Conservation (phyloP, 2,329 filamentous ascomycete species). For the Cercospora berteroae region DNA sequence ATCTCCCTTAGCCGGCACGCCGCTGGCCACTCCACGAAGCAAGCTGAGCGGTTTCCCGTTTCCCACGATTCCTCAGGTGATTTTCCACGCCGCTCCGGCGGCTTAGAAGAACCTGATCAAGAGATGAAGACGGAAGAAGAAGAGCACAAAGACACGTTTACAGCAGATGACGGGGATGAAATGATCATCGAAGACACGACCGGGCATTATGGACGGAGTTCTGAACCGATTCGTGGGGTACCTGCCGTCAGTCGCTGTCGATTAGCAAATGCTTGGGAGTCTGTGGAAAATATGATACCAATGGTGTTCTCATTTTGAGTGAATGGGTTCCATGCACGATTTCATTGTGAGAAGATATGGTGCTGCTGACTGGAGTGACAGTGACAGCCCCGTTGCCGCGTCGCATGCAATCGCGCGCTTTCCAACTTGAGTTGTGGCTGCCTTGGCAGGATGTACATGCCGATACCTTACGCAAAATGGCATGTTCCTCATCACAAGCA, state of each 20-base stretch:
- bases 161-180: slow-evolving; percentile 2
- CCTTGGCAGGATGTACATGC: too few relatives aligned
- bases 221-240: neutral
- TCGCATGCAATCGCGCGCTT: neutral
- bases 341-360: neutral
- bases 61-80: slow-evolving; percentile 3
- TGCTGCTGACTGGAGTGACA: neutral
- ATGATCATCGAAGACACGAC: slow-evolving; percentile 6
- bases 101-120: neutral
- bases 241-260: neutral
- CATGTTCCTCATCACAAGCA: too few relatives aligned
- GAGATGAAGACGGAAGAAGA: neutral
- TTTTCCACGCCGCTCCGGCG: slow-evolving; percentile 1
- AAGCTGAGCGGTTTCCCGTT: slow-evolving; percentile 8
- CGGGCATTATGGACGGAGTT: slow-evolving; percentile 1
- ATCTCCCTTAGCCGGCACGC: slow-evolving; percentile 1
- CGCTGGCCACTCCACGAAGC: slow-evolving; percentile 9
- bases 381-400: neutral
- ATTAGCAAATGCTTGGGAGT: slow-evolving; percentile 1
- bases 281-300: slow-evolving; percentile 8
- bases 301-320: neutral
- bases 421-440: neutral
- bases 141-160: slow-evolving; percentile 1
- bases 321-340: neutral
- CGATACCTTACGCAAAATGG: too few relatives aligned